phyloP scores from a whole-genome alignment of 1,284 basidiomycete genomes.

The Marasmius fiardii region DNA sequence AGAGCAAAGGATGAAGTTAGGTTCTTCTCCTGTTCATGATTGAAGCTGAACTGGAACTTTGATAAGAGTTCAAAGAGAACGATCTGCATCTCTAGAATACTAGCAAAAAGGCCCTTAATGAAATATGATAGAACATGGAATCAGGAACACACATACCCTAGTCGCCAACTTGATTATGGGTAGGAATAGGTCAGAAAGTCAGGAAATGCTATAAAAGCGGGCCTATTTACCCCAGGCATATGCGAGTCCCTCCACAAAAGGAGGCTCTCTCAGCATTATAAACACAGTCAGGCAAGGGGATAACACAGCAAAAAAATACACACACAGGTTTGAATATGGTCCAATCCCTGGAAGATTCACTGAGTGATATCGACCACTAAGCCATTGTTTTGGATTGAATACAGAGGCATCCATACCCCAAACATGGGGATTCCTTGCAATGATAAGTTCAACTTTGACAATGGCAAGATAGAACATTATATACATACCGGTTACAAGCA shows the following conservation, averaged over 20 bases:
- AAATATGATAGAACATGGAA: not conserved
- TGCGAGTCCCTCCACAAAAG: conserved; percentile 8
- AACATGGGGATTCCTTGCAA: not conserved
- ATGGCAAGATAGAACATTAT: too few relatives aligned
- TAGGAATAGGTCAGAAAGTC: not conserved
- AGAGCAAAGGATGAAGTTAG: too few relatives aligned
- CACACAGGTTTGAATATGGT: conserved; percentile 9
- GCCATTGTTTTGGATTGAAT: too few relatives aligned
- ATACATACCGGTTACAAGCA: conserved; percentile 7
- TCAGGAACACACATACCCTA: conserved; percentile 4
- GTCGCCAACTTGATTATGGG: conserved; percentile 6
- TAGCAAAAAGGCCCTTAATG: not conserved
- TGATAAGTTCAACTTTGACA: not conserved
- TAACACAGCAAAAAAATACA: not conserved
- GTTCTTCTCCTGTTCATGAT: not conserved
- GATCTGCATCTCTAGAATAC: not conserved
- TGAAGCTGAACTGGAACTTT: not conserved
- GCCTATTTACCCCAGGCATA: conserved; percentile 2
- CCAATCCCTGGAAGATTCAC: not conserved
- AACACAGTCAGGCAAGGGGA: not conserved
- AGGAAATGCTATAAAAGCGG: not conserved
- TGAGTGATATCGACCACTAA: too few relatives aligned
- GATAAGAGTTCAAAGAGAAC: not conserved
- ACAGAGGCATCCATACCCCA: not conserved
- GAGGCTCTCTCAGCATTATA: not conserved